Evolutionary conservation across 2,329 filamentous ascomycete genomes (phyloP).

Genomic region (Calonectria pseudoreteaudii): DNA sequence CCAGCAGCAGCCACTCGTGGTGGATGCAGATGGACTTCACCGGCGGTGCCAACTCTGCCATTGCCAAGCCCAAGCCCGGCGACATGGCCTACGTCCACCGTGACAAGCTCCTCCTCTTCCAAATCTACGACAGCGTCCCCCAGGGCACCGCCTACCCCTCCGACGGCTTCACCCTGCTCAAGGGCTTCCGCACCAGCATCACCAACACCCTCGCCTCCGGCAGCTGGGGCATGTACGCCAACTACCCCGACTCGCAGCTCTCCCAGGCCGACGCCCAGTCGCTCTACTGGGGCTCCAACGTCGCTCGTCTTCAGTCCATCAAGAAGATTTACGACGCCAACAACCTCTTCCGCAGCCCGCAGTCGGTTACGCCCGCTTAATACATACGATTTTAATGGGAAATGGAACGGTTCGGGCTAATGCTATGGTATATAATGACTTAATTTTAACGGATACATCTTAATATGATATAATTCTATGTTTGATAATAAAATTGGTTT

Average conservation of each 20-base stretch:
- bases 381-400: background rate
- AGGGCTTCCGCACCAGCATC: conserved; percentile 49
- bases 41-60: conserved; percentile 51
- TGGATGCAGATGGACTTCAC: conserved; percentile 48
- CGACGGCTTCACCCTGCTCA: conserved; percentile 49
- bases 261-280: conserved; percentile 47
- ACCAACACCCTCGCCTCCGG: conserved; percentile 42
- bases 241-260: conserved; percentile 54
- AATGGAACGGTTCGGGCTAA: background rate
- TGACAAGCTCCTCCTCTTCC: conserved; percentile 61
- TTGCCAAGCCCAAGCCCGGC: conserved; percentile 45
- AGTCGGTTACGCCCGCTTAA: conserved; percentile 35
- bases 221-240: conserved; percentile 55
- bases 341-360: conserved; percentile 54
- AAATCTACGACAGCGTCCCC: conserved; percentile 58
- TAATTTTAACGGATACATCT: background rate
- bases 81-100: conserved; percentile 54
- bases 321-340: conserved; percentile 52
- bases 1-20: conserved; percentile 36
- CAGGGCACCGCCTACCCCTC: conserved; percentile 44
- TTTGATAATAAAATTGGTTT: background rate
- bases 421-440: background rate
- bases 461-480: background rate
- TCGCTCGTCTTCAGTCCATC: conserved; percentile 48
- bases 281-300: conserved; percentile 53